Conservation (phyloP, 208 protist genomes). For the Trypanosomatidae sp. region DNA sequence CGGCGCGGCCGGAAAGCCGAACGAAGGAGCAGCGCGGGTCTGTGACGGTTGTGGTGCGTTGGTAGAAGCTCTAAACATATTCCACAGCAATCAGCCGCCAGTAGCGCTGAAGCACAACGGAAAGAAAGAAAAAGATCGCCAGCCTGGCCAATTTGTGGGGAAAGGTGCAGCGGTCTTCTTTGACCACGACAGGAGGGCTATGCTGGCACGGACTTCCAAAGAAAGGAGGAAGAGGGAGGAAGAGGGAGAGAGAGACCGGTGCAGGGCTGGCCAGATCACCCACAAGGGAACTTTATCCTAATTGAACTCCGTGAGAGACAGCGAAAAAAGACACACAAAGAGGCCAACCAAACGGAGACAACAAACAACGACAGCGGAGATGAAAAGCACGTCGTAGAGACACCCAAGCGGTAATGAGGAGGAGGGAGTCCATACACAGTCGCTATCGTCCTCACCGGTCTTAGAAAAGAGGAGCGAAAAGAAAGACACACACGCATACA, state of each 20-base stretch:
- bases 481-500: background rate
- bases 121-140: background rate
- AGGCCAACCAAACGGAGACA: too few species aligned
- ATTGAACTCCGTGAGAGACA: background rate
- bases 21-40: background rate
- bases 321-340: background rate
- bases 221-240: background rate
- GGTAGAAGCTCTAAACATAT: conserved; percentile 3
- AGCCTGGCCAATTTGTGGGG: background rate
- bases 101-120: background rate
- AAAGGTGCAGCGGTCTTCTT: background rate
- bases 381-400: too few species aligned
- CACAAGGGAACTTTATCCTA: too few species aligned
- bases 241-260: background rate
- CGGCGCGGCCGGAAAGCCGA: background rate
- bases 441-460: background rate
- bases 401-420: too few species aligned
- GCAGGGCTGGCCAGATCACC: background rate
- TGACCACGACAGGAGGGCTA: background rate
- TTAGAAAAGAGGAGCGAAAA: background rate
- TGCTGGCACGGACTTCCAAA: background rate
- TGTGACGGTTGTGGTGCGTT: background rate
- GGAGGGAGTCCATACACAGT: background rate
- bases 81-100: background rate
- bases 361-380: too few species aligned